A percentile compares a stretch with the other conserved stretches of the same genome.
phyloP scores from a whole-genome alignment of 2,329 filamentous ascomycete genomes.

The Helicocarpus griseus region DNA sequence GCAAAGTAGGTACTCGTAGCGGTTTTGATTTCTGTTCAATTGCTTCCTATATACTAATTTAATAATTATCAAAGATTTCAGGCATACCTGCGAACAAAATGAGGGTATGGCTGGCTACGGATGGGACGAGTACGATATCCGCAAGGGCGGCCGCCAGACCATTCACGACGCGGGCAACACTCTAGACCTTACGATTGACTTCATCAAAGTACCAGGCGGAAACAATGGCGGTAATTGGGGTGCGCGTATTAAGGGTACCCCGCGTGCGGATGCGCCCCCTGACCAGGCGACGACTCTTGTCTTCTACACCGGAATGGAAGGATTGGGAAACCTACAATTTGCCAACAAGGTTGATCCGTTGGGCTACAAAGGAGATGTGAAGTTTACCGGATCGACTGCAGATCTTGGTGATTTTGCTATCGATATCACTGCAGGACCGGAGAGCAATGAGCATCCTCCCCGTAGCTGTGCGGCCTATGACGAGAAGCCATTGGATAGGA shows the following conservation, averaged over 20 bases:
- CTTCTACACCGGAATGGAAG: constrained; percentile 77
- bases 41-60: neutral
- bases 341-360: constrained; percentile 42
- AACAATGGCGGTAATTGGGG: constrained; percentile 85
- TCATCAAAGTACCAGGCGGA: constrained; percentile 85
- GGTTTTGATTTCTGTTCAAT: neutral
- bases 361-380: constrained; percentile 54
- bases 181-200: constrained; percentile 84
- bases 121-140: constrained; percentile 93
- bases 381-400: constrained; percentile 58
- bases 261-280: constrained; percentile 56
- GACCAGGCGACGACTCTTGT: constrained; percentile 67
- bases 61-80: constrained; percentile 57
- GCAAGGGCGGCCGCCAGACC: constrained; percentile 75
- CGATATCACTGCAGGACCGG: constrained; percentile 61
- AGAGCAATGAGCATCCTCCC: constrained; percentile 48
- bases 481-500: constrained; percentile 63
- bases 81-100: constrained; percentile 92
- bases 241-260: constrained; percentile 71
- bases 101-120: constrained; percentile 92
- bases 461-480: constrained; percentile 54
- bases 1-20: constrained; percentile 55
- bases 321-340: constrained; percentile 56
- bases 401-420: constrained; percentile 73
- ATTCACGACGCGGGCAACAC: constrained; percentile 84